A percentile compares a stretch with the other conserved stretches of the same genome.
Evolutionary conservation across 2,329 filamentous ascomycete genomes (phyloP).

Genomic region (Colletotrichum tamarilloi): DNA sequence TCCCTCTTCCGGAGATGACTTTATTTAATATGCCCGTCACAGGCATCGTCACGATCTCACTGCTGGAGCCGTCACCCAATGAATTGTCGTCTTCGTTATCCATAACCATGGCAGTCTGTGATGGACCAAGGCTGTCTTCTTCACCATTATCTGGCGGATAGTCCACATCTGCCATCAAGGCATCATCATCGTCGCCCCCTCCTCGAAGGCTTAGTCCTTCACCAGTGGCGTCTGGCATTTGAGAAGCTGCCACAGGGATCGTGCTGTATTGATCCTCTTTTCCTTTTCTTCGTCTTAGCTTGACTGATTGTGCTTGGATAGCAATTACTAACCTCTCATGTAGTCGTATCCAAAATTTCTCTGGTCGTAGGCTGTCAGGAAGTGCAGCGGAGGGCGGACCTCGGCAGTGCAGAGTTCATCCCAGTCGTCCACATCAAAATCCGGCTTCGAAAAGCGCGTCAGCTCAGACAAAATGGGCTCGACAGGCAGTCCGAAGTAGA

Average conservation of each 20-base stretch:
- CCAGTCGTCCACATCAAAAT: conserved; percentile 38
- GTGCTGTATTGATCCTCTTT: conserved; percentile 24
- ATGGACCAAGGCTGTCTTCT: not conserved
- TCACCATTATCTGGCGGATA: not conserved
- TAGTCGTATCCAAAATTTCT: conserved; percentile 45
- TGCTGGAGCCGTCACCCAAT: not conserved
- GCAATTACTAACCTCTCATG: conserved; percentile 20
- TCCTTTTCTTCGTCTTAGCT: conserved; percentile 26
- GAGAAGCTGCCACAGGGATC: conserved; percentile 22
- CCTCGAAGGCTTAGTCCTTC: conserved; percentile 23
- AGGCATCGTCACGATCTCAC: not conserved
- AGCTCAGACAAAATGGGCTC: conserved; percentile 47
- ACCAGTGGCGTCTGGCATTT: not conserved
- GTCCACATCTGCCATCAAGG: not conserved
- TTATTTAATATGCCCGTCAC: not conserved
- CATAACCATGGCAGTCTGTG: not conserved
- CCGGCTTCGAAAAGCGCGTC: conserved; percentile 38
- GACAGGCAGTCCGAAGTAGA: conserved; percentile 59
- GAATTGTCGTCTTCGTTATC: not conserved
- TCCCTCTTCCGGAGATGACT: not conserved
- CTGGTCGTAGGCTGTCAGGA: conserved; percentile 43
- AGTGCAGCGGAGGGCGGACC: conserved; percentile 44
- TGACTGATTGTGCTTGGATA: not conserved
- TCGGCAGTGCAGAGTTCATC: conserved; percentile 37
- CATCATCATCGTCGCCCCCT: conserved; percentile 9